Percentiles rank a stretch among this genome's conserved stretches.
Conservation (phyloP, 1,139 yeast species). For the Williopsis jadinii region DNA sequence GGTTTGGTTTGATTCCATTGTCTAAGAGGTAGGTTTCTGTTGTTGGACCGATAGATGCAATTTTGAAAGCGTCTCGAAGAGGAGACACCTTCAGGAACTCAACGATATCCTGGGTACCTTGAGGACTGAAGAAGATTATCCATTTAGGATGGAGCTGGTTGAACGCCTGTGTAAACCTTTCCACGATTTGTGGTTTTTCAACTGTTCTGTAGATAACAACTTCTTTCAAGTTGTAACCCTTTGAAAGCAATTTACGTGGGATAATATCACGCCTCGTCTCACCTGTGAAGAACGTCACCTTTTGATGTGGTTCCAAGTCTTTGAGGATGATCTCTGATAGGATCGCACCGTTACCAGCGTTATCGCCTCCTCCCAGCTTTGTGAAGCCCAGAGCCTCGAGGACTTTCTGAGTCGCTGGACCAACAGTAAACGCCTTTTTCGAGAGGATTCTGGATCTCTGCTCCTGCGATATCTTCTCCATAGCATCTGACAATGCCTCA, state of each 20-base stretch:
- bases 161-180: slow-evolving; percentile 26
- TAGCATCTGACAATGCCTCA: slow-evolving; percentile 56
- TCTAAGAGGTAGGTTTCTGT: slow-evolving; percentile 58
- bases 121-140: slow-evolving; percentile 89
- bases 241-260: slow-evolving; percentile 47
- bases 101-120: slow-evolving; percentile 66
- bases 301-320: slow-evolving; percentile 27
- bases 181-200: slow-evolving; percentile 38
- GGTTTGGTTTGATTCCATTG: slow-evolving; percentile 48
- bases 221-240: slow-evolving; percentile 50
- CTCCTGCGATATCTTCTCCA: slow-evolving; percentile 22
- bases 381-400: slow-evolving; percentile 55
- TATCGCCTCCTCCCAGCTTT: slow-evolving; percentile 62
- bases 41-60: slow-evolving; percentile 93
- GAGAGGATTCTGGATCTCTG: slow-evolving; percentile 26
- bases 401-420: slow-evolving; percentile 78
- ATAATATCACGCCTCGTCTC: slow-evolving; percentile 76
- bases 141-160: slow-evolving; percentile 31
- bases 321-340: slow-evolving; percentile 58
- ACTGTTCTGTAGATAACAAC: slow-evolving; percentile 64
- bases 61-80: slow-evolving; percentile 26
- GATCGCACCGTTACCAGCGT: slow-evolving; percentile 76
- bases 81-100: slow-evolving; percentile 30
- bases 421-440: slow-evolving; percentile 76
- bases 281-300: slow-evolving; percentile 76